These are phyloP conservation scores for Candida chilensis DNA, from an alignment of 805 yeast species.

Conservation along the genomic window DNA sequence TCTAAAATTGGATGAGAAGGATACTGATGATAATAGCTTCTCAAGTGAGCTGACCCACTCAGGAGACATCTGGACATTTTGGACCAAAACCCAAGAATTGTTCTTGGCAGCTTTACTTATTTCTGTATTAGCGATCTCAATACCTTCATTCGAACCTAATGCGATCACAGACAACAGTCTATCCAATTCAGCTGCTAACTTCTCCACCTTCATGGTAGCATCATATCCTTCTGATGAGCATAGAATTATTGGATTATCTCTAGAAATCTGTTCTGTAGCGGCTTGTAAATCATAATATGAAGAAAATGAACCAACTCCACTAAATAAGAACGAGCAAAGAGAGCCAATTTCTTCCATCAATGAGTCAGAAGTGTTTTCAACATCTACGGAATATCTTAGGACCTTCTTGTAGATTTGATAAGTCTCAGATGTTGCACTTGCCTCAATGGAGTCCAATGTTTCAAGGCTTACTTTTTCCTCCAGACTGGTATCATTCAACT, in stretches of 20 bases:
- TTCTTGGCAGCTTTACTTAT: slow-evolving; percentile 31
- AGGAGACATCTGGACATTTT: slow-evolving; percentile 70
- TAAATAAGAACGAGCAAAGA: slow-evolving; percentile 13
- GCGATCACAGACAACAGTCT: slow-evolving; percentile 37
- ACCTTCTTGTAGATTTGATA: too few relatives aligned
- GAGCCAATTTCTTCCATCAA: too few relatives aligned
- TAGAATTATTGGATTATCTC: slow-evolving; percentile 34
- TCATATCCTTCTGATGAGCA: slow-evolving; percentile 59
- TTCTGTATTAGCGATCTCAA: slow-evolving; percentile 45
- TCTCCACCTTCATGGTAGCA: slow-evolving; percentile 45
- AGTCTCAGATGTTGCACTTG: too few relatives aligned
- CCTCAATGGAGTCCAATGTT: too few relatives aligned
- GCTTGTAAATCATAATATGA: slow-evolving; percentile 21
- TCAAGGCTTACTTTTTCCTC: too few relatives aligned
- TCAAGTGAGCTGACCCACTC: slow-evolving; percentile 52
- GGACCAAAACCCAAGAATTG: slow-evolving; percentile 69
- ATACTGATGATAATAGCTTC: slow-evolving; percentile 25
- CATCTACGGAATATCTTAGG: too few relatives aligned
- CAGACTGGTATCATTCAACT: too few relatives aligned
- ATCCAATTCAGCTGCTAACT: slow-evolving; percentile 22
- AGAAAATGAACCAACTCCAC: slow-evolving; percentile 16
- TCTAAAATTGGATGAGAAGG: slow-evolving; percentile 27
- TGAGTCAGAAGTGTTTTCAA: too few relatives aligned
- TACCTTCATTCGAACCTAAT: slow-evolving; percentile 69
- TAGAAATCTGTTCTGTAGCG: slow-evolving; percentile 8